phyloP scores from a whole-genome alignment of 352 stramenopile species.

The Paralagenidium karlingii region DNA sequence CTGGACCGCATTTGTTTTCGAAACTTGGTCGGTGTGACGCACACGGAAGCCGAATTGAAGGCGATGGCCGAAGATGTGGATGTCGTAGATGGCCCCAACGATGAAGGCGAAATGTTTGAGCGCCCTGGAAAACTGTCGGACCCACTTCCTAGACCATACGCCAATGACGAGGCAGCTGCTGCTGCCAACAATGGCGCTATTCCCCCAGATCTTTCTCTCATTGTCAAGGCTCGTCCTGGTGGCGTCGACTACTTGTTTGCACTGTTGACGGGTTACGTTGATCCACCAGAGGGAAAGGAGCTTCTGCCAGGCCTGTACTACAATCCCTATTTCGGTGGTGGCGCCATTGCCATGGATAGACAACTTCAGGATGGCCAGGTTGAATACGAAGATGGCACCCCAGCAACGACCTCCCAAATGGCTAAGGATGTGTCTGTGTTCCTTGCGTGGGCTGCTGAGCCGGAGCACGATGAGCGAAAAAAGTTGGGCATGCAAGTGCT shows the following conservation, averaged over 20 bases:
- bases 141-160: slow-evolving; percentile 92
- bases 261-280: slow-evolving; percentile 95
- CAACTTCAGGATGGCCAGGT: slow-evolving; percentile 95
- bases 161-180: slow-evolving; percentile 95
- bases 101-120: slow-evolving; percentile 99
- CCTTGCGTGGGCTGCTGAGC: slow-evolving; percentile 94
- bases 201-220: slow-evolving; percentile 96
- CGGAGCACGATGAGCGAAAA: slow-evolving; percentile 97
- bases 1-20: slow-evolving; percentile 96
- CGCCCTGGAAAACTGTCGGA: slow-evolving; percentile 95
- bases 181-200: slow-evolving; percentile 96
- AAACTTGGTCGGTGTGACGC: slow-evolving; percentile 96
- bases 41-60: slow-evolving; percentile 89
- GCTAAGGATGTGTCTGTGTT: slow-evolving; percentile 97
- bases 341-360: slow-evolving; percentile 97
- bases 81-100: slow-evolving; percentile 94
- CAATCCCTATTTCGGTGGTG: slow-evolving; percentile 98
- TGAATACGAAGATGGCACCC: slow-evolving; percentile 96
- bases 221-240: slow-evolving; percentile 93
- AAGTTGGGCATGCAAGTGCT: slow-evolving; percentile 93
- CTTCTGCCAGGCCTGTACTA: slow-evolving; percentile 89
- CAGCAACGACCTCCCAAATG: slow-evolving; percentile 96
- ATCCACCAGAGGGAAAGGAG: slow-evolving; percentile 87
- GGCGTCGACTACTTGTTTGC: slow-evolving; percentile 97
- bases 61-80: slow-evolving; percentile 90